These are phyloP conservation scores for Aspergillus pseudoglaucus DNA, from an alignment of 2,329 filamentous ascomycete species.

Conservation along the genomic window DNA sequence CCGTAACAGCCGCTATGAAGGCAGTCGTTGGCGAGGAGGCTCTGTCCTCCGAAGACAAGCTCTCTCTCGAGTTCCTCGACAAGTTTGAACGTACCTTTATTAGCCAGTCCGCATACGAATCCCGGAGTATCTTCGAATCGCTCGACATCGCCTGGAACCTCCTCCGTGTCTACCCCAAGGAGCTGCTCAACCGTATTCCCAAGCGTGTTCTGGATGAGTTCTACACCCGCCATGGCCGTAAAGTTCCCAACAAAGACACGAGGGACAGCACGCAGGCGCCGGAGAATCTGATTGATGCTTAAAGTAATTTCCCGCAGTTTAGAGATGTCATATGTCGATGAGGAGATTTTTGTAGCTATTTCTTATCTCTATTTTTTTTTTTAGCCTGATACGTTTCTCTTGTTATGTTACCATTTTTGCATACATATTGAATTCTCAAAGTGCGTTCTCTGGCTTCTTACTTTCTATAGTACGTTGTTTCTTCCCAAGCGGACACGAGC, in stretches of 20 bases:
- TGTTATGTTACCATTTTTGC: too few species aligned
- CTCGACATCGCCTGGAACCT: conserved; percentile 95
- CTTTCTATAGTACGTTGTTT: too few species aligned
- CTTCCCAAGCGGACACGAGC: too few species aligned
- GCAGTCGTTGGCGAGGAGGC: conserved; percentile 98
- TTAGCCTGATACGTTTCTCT: background rate
- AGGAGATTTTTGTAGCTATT: conserved; percentile 2
- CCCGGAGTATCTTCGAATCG: conserved; percentile 83
- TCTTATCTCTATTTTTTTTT: background rate
- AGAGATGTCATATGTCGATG: background rate
- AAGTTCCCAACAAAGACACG: conserved; percentile 43
- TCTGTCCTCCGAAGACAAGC: conserved; percentile 89
- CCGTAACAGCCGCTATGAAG: conserved; percentile 76
- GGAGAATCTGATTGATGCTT: conserved; percentile 36
- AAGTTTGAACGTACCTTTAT: conserved; percentile 98
- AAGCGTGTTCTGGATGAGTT: conserved; percentile 76
- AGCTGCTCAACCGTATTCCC: conserved; percentile 90
- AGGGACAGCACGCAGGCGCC: conserved; percentile 35
- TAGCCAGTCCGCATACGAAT: conserved; percentile 84
- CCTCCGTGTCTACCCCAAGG: conserved; percentile 95
- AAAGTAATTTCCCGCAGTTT: conserved; percentile 6
- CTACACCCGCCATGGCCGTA: conserved; percentile 57
- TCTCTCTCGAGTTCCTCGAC: conserved; percentile 94
- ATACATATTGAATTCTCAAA: too few species aligned
- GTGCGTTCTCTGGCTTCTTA: too few species aligned